Conservation (phyloP, 805 yeast genomes). For the Candida peoriensis region DNA sequence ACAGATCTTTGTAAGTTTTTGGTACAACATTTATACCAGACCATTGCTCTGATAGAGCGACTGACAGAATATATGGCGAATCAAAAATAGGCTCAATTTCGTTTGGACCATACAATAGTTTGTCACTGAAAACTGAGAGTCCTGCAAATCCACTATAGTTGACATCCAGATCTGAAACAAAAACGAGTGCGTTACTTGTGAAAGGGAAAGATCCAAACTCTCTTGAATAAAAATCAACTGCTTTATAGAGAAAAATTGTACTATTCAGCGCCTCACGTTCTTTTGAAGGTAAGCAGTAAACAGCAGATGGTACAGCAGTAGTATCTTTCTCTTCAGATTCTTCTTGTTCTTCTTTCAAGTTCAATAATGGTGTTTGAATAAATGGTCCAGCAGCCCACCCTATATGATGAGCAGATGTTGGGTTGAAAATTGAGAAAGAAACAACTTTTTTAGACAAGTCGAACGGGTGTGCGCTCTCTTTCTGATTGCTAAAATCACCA, state of each 20-base stretch:
- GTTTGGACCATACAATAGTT: slow-evolving; percentile 64
- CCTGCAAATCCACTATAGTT: slow-evolving; percentile 68
- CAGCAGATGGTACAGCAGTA: slow-evolving; percentile 47
- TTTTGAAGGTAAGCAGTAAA: slow-evolving; percentile 61
- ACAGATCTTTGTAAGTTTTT: slow-evolving; percentile 66
- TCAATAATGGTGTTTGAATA: slow-evolving; percentile 52
- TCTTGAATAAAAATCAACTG: slow-evolving; percentile 75
- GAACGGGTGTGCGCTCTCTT: slow-evolving; percentile 69
- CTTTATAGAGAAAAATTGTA: slow-evolving; percentile 69
- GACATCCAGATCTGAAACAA: slow-evolving; percentile 53
- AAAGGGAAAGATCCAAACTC: slow-evolving; percentile 95
- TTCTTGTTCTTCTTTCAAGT: slow-evolving; percentile 32
- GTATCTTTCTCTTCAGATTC: slow-evolving; percentile 29
- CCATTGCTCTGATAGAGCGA: slow-evolving; percentile 84
- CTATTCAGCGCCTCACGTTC: slow-evolving; percentile 59
- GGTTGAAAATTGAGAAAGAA: slow-evolving; percentile 68
- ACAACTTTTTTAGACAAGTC: slow-evolving; percentile 73
- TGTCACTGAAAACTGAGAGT: slow-evolving; percentile 53
- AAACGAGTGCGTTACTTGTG: slow-evolving; percentile 70
- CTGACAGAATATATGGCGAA: slow-evolving; percentile 62
- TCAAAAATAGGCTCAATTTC: slow-evolving; percentile 74
- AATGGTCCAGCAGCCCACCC: slow-evolving; percentile 96
- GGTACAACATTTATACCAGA: slow-evolving; percentile 90
- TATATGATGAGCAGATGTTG: slow-evolving; percentile 88
- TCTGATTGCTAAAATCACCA: slow-evolving; percentile 63